Percentiles rank a stretch among this genome's conserved stretches.
These are phyloP conservation scores for Fragilaria radians DNA, from an alignment of 108 stramenopile genomes.

Conservation along the genomic window DNA sequence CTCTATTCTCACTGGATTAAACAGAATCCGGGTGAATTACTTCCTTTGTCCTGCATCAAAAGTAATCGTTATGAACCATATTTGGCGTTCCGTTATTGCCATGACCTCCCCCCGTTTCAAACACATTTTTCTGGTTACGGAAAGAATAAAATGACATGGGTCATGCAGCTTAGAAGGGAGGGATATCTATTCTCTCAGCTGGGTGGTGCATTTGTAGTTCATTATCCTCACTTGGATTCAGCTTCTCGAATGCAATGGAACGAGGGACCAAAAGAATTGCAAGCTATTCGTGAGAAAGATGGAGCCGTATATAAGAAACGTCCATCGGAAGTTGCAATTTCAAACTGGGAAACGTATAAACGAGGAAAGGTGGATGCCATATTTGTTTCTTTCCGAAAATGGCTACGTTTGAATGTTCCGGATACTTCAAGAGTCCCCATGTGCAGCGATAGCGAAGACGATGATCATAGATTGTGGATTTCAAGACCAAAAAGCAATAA, in stretches of 20 bases:
- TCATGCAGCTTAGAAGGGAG: conserved; percentile 59
- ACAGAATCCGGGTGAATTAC: conserved; percentile 30
- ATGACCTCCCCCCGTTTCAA: conserved; percentile 72
- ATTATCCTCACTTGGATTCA: conserved; percentile 80
- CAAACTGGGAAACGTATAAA: conserved; percentile 37
- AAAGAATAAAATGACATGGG: conserved; percentile 82
- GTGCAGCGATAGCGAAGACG: conserved; percentile 57
- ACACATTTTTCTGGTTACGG: conserved; percentile 74
- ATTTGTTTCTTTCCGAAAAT: conserved; percentile 66
- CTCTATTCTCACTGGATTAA: conserved; percentile 45
- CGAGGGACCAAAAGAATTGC: conserved; percentile 36
- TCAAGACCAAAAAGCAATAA: too few relatives aligned
- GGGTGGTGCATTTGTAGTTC: conserved; percentile 59
- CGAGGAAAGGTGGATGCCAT: conserved; percentile 66
- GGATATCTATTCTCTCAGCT: conserved; percentile 64
- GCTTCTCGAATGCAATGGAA: conserved; percentile 58
- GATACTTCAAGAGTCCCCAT: conserved; percentile 33
- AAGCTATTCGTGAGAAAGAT: not conserved
- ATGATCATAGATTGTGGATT: conserved; percentile 67
- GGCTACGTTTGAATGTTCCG: conserved; percentile 42
- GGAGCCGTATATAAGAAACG: not conserved
- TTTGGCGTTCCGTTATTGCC: conserved; percentile 60
- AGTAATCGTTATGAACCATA: conserved; percentile 86
- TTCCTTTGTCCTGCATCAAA: conserved; percentile 56
- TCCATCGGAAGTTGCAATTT: conserved; percentile 3